These are phyloP conservation scores for Nannochloropsis salina DNA, from an alignment of 108 stramenopile genomes.

Conservation along the genomic window DNA sequence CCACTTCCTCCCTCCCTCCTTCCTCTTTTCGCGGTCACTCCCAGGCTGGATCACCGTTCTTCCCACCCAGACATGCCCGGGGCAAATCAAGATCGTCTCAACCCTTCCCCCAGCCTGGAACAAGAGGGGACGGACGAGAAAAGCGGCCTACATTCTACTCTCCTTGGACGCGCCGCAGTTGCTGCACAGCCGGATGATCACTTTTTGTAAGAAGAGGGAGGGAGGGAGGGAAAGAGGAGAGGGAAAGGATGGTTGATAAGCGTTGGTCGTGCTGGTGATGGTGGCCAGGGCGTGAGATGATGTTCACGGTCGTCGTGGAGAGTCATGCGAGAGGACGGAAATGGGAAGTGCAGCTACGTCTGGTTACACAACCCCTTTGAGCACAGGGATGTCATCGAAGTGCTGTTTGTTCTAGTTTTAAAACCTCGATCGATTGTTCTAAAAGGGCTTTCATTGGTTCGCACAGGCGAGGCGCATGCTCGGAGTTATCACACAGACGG, in stretches of 20 bases:
- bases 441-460: too few relatives aligned
- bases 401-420: too few relatives aligned
- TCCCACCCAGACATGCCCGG: not conserved
- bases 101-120: not conserved
- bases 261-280: too few relatives aligned
- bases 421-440: too few relatives aligned
- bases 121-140: not conserved
- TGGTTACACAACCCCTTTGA: too few relatives aligned
- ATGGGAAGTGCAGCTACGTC: too few relatives aligned
- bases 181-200: not conserved
- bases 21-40: too few relatives aligned
- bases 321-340: too few relatives aligned
- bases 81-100: not conserved
- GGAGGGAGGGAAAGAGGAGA: not conserved
- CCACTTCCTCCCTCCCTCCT: too few relatives aligned
- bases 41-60: not conserved
- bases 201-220: not conserved
- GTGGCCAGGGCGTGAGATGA: too few relatives aligned
- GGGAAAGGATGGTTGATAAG: not conserved
- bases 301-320: too few relatives aligned
- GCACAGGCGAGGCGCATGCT: slow-evolving; percentile 13
- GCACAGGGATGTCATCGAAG: too few relatives aligned
- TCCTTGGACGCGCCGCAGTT: not conserved
- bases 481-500: not conserved
- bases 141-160: not conserved